These are phyloP conservation scores for Globisporangium acanthophoron DNA, from an alignment of 352 stramenopile genomes.

Conservation along the genomic window DNA sequence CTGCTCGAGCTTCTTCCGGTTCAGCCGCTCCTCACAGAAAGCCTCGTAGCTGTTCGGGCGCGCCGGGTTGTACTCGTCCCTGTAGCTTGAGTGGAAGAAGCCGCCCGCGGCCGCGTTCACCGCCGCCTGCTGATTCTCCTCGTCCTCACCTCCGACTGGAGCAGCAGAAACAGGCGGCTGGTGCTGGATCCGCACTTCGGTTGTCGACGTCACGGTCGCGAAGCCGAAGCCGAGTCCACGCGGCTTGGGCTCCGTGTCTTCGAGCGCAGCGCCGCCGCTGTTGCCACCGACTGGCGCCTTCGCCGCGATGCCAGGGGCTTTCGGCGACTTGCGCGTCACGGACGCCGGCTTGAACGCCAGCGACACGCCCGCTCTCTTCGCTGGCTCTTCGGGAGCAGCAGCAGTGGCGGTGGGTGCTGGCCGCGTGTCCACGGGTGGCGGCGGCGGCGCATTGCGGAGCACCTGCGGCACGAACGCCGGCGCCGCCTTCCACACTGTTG, in stretches of 20 bases:
- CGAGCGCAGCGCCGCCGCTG: background rate
- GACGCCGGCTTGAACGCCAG: slow-evolving; percentile 58
- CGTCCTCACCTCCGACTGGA: background rate
- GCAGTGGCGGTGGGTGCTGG: background rate
- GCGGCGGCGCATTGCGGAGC: slow-evolving; percentile 13
- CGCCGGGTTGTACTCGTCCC: slow-evolving; percentile 84
- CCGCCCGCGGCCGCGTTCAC: slow-evolving; percentile 13
- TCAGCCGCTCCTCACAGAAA: slow-evolving; percentile 76
- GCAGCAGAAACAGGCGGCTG: background rate
- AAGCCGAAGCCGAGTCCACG: slow-evolving; percentile 27
- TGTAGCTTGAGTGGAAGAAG: slow-evolving; percentile 72
- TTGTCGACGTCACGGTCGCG: slow-evolving; percentile 18
- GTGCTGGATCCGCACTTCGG: slow-evolving; percentile 27
- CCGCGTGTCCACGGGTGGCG: background rate
- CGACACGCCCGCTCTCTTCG: slow-evolving; percentile 25
- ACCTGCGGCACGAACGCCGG: slow-evolving; percentile 46
- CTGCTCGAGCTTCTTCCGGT: slow-evolving; percentile 72
- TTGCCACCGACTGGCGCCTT: background rate
- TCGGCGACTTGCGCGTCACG: slow-evolving; percentile 29
- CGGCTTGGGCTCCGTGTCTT: slow-evolving; percentile 3
- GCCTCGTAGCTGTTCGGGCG: slow-evolving; percentile 88
- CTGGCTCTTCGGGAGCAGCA: background rate
- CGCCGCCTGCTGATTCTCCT: slow-evolving; percentile 14
- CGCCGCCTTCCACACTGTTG: slow-evolving; percentile 49
- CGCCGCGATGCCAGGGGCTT: background rate